phyloP scores from a whole-genome alignment of 2,329 filamentous ascomycete species.

The Stenocarpella maydis region DNA sequence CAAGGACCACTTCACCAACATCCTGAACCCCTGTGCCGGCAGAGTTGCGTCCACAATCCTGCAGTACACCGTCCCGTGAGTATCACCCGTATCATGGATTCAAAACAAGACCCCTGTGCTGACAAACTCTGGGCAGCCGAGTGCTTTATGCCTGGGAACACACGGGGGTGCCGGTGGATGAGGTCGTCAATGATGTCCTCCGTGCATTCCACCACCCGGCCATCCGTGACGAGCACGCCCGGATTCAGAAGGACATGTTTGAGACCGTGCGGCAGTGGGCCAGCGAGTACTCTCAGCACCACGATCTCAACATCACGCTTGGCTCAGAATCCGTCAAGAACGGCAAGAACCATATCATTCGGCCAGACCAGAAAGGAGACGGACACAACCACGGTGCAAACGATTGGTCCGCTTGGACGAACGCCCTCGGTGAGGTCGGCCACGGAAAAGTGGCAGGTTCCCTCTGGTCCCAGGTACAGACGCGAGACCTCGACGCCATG shows the following conservation, averaged over 20 bases:
- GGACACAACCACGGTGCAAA: conserved; percentile 40
- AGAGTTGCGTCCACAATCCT: conserved; percentile 78
- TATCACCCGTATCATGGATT: conserved; percentile 35
- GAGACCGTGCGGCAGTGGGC: conserved; percentile 84
- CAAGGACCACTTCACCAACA: conserved; percentile 85
- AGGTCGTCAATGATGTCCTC: conserved; percentile 83
- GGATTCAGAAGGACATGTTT: conserved; percentile 91
- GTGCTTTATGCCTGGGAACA: conserved; percentile 95
- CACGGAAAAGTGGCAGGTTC: conserved; percentile 67
- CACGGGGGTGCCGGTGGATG: conserved; percentile 79
- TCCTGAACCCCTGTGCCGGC: conserved; percentile 80
- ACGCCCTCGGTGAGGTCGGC: conserved; percentile 46
- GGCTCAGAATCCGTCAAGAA: conserved; percentile 82
- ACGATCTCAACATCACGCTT: conserved; percentile 77
- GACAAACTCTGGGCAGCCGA: conserved; percentile 57
- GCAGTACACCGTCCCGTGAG: conserved; percentile 84
- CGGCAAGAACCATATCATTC: conserved; percentile 79
- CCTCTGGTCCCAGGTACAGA: conserved; percentile 69
- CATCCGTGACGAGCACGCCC: conserved; percentile 75
- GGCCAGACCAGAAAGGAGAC: conserved; percentile 43
- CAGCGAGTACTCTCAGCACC: conserved; percentile 71
- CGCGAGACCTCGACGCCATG: conserved; percentile 65
- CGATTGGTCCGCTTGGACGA: conserved; percentile 49
- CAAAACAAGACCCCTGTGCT: conserved; percentile 33
- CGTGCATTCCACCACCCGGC: conserved; percentile 92